Evolutionary conservation across 306 rosid genomes (phyloP).

Genomic region (Quercus robur): DNA sequence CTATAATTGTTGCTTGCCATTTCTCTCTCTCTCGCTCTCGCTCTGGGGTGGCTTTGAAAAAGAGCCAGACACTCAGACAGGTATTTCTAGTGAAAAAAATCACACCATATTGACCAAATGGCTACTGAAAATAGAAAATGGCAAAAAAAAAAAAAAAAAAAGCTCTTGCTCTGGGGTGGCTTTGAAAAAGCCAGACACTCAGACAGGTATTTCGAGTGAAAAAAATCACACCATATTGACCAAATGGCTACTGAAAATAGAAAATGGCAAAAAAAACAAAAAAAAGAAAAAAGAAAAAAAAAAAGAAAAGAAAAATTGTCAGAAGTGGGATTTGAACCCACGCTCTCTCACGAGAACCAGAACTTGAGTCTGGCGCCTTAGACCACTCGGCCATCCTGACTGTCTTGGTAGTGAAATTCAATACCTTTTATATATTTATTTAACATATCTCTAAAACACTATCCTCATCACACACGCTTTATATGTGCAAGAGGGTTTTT

Average conservation of each 20-base stretch:
- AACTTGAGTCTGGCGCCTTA: slow-evolving; percentile 13
- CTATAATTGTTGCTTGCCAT: slow-evolving; percentile 37
- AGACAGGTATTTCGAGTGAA: slow-evolving; percentile 19
- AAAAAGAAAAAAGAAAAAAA: fast-evolving
- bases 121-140: not conserved
- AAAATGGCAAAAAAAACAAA: not conserved
- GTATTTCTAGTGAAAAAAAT: slow-evolving; percentile 17
- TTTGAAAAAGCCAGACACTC: too few species aligned
- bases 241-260: not conserved
- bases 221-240: not conserved
- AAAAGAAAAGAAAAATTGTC: too few species aligned
- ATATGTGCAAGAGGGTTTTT: too few species aligned
- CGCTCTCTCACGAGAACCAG: slow-evolving; percentile 11
- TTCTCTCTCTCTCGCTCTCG: not conserved
- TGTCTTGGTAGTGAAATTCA: fast-evolving
- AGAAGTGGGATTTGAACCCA: slow-evolving; percentile 10
- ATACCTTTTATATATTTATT: too few species aligned
- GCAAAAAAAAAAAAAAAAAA: too few species aligned
- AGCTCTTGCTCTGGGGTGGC: too few species aligned
- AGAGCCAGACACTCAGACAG: too few species aligned
- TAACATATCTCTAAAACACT: too few species aligned
- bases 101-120: not conserved
- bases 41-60: too few species aligned
- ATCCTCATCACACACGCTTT: too few species aligned
- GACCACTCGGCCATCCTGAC: slow-evolving; percentile 14